Evolutionary conservation across 1,284 basidiomycete species (phyloP), one percentile per base, ranked within the genome.

Genomic region (Puccinia triticina): DNA sequence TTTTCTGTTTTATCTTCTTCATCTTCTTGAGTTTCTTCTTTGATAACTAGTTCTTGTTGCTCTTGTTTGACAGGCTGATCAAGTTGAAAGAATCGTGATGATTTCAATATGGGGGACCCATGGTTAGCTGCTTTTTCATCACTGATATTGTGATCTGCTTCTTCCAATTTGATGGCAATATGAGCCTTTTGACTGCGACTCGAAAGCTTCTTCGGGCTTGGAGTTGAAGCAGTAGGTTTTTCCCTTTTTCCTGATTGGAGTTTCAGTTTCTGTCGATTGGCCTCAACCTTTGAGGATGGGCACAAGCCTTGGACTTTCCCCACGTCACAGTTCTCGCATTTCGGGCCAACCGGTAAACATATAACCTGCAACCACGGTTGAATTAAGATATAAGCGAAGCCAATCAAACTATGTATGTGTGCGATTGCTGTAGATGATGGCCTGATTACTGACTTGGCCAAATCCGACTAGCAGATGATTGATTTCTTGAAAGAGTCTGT

Each of bases 401-500:
- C 0, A 67, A 48, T 40, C 34, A 48, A 34, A 55, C 69, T 72
- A 29, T 37, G 34, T 40, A 23, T 40, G 29, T 64, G 29, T 69
- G 32, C 29, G 40, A 11, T 76, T 40, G 59, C 18, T 83, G n/a
- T 34, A 40, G 18, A 10, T 66, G 34, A 74, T 67, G 26, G 29
- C 64, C 40, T 71, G 23, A 77, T 55, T 12, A 84, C 87, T 77
- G 84, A 93, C 93, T 89, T 98, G 96, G 18, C 95, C 95, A 84
- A 97, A 96, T 0, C 95, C 95, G 10, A 97, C 95, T 3, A 98
- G 89, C 87, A 95, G 87, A 76, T 92, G 92, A 86, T 96, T 97
- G 85, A 97, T 94, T 7, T 94, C 91, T 12, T 89, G 90, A 85
- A 94, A 93, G 0, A 93, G 88, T 12, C 80, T 76, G 53, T 55